These are phyloP conservation scores for Parmelia sp. DNA, from an alignment of 495 filamentous ascomycete genomes.

Conservation along the genomic window DNA sequence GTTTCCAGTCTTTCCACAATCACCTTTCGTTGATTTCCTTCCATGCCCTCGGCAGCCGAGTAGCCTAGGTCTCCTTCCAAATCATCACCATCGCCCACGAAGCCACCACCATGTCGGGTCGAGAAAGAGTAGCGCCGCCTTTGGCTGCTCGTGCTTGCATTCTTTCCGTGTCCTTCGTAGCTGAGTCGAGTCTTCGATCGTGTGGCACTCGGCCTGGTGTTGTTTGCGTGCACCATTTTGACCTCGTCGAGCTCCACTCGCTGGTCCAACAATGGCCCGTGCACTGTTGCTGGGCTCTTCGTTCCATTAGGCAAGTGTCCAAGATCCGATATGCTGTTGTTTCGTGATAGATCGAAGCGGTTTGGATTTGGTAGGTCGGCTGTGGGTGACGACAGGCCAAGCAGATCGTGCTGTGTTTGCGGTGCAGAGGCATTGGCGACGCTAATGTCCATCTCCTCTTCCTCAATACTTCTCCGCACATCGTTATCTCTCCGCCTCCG, in stretches of 20 bases:
- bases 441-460: conserved; percentile 92
- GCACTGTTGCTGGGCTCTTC: conserved; percentile 36
- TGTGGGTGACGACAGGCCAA: conserved; percentile 57
- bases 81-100: conserved; percentile 62
- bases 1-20: conserved; percentile 94
- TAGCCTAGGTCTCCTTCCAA: conserved; percentile 90
- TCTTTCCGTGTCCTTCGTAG: conserved; percentile 24
- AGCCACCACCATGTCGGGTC: conserved; percentile 29
- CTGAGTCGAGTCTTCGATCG: conserved; percentile 31
- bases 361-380: conserved; percentile 73
- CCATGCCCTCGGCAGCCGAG: conserved; percentile 87
- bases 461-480: conserved; percentile 33
- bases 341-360: conserved; percentile 70
- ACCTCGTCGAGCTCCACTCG: conserved; percentile 33
- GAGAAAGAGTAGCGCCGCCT: conserved; percentile 42
- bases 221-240: conserved; percentile 32
- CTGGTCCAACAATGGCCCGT: conserved; percentile 26
- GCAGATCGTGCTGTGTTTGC: conserved; percentile 59
- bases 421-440: conserved; percentile 57
- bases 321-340: conserved; percentile 44
- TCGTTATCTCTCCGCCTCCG: conserved; percentile 52
- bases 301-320: conserved; percentile 33
- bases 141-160: conserved; percentile 26
- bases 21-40: conserved; percentile 80
- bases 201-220: conserved; percentile 19